phyloP scores from a whole-genome alignment of 1,284 basidiomycete genomes.

The Psilocybe mexicana region DNA sequence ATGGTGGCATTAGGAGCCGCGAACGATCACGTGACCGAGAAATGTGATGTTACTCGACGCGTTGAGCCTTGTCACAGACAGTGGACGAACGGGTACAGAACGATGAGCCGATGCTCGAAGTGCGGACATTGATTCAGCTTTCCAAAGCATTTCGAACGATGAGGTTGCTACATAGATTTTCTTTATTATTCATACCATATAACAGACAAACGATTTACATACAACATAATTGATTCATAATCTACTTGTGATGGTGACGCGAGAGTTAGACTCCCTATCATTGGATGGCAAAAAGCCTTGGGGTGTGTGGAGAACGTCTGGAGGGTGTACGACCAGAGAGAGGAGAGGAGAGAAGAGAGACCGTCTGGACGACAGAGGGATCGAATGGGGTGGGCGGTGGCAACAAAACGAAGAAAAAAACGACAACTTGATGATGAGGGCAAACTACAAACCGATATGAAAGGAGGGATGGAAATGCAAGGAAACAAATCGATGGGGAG shows the following conservation, averaged over 20 bases:
- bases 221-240: not conserved
- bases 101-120: too few relatives aligned
- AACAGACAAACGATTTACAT: not conserved
- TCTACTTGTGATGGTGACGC: not conserved
- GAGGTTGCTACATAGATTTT: not conserved
- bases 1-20: too few relatives aligned
- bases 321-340: not conserved
- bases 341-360: not conserved
- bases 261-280: not conserved
- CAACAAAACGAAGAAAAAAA: not conserved
- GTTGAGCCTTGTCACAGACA: too few relatives aligned
- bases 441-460: not conserved
- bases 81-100: too few relatives aligned
- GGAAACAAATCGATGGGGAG: slow-evolving; percentile 5
- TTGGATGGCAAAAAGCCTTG: not conserved
- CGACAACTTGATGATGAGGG: not conserved
- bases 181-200: not conserved
- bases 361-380: too few relatives aligned
- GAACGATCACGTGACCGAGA: too few relatives aligned
- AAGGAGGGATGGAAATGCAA: not conserved
- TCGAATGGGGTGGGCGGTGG: too few relatives aligned
- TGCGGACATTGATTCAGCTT: too few relatives aligned
- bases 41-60: too few relatives aligned
- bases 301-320: not conserved
- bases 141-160: too few relatives aligned